Percentiles rank a stretch among this genome's conserved stretches.
Conservation (phyloP, 2,329 filamentous ascomycete genomes). For the Aspergillus caelatus region DNA sequence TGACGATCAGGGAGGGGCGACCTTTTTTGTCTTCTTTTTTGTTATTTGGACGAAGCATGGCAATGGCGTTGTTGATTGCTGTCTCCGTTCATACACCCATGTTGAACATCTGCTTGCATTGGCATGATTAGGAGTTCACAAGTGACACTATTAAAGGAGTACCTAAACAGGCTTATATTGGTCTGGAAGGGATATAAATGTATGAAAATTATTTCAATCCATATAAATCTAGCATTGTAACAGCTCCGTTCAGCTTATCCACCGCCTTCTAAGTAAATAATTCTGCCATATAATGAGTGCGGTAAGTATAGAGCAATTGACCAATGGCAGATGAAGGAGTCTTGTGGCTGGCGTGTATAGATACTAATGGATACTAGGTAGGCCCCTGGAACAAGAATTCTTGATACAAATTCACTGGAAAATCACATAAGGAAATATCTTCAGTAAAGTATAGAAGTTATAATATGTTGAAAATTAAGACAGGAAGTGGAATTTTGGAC, state of each 20-base stretch:
- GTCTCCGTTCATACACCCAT: slow-evolving; percentile 7
- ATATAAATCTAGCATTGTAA: background rate
- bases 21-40: slow-evolving; percentile 2
- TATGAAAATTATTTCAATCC: background rate
- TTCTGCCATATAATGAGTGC: background rate
- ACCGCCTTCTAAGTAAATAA: background rate
- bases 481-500: too few relatives aligned
- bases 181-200: background rate
- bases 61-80: slow-evolving; percentile 17
- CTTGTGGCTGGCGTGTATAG: background rate
- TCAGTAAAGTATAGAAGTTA: background rate
- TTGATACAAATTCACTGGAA: background rate
- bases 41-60: slow-evolving; percentile 12
- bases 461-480: background rate
- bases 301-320: background rate
- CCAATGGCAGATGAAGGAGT: background rate
- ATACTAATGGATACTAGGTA: background rate
- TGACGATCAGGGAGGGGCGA: slow-evolving; percentile 12
- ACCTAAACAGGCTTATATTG: background rate
- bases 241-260: background rate
- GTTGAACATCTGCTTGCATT: slow-evolving; percentile 23
- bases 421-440: background rate
- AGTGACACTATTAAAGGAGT: background rate
- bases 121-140: slow-evolving; percentile 23
- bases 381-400: background rate